Conservation (phyloP, 805 yeast species). For the Schwanniomyces sp. region DNA sequence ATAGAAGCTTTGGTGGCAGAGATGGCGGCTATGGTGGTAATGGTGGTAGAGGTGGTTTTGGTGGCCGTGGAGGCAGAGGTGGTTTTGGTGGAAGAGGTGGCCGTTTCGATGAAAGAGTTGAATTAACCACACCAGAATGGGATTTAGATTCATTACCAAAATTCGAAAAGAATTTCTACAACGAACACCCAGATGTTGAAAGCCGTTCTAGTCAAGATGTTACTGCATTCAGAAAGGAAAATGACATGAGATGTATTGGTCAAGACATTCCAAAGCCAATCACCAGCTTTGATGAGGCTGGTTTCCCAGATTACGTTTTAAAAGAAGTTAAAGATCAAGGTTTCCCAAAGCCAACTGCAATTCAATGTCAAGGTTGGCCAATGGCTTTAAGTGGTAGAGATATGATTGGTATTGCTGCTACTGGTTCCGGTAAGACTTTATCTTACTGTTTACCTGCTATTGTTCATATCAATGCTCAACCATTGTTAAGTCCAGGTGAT, state of each 20-base stretch:
- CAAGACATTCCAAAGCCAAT: constrained; percentile 91
- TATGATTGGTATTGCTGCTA: constrained; percentile 97
- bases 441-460: constrained; percentile 96
- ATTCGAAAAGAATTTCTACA: constrained; percentile 93
- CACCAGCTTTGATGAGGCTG: constrained; percentile 91
- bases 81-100: constrained; percentile 38
- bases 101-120: constrained; percentile 42
- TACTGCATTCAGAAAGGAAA: constrained; percentile 69
- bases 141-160: constrained; percentile 74
- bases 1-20: constrained; percentile 22
- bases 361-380: constrained; percentile 99
- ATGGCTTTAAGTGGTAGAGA: constrained; percentile 99
- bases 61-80: constrained; percentile 30
- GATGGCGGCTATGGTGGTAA: constrained; percentile 33
- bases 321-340: constrained; percentile 88
- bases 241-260: constrained; percentile 86
- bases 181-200: constrained; percentile 78
- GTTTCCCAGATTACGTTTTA: constrained; percentile 93
- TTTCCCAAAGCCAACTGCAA: constrained; percentile 90
- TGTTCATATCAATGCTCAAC: constrained; percentile 98
- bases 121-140: constrained; percentile 76
- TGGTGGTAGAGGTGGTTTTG: constrained; percentile 35
- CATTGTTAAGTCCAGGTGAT: constrained; percentile 87
- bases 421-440: constrained; percentile 98
- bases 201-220: constrained; percentile 75